Conservation (phyloP, 2,329 filamentous ascomycete species). For the Pseudopithomyces chartarum region DNA sequence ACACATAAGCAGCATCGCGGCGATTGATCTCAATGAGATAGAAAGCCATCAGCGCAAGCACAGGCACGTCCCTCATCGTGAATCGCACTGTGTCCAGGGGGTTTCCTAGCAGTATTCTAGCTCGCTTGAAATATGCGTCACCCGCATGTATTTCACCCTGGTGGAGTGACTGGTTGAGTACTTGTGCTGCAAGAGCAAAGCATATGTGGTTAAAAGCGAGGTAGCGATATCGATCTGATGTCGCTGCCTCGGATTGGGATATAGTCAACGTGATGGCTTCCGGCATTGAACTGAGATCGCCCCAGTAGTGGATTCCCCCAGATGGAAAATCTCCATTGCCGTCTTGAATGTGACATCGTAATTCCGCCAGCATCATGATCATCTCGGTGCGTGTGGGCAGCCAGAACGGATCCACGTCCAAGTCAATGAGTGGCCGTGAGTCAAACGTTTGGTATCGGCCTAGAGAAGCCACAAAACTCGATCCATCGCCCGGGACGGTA, state of each 20-base stretch:
- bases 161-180: slow-evolving; percentile 18
- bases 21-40: slow-evolving; percentile 37
- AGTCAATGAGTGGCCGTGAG: slow-evolving; percentile 30
- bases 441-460: slow-evolving; percentile 36
- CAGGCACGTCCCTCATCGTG: slow-evolving; percentile 28
- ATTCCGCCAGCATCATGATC: slow-evolving; percentile 24
- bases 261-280: slow-evolving; percentile 14
- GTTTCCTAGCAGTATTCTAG: slow-evolving; percentile 30
- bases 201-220: slow-evolving; percentile 33
- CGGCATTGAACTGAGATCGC: slow-evolving; percentile 24
- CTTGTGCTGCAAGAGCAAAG: slow-evolving; percentile 28
- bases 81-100: slow-evolving; percentile 32
- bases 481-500: slow-evolving; percentile 17
- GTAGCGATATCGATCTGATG: slow-evolving; percentile 21
- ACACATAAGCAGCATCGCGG: slow-evolving; percentile 32
- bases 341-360: slow-evolving; percentile 30
- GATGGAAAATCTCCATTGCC: slow-evolving; percentile 27
- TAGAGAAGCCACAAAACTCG: slow-evolving; percentile 25
- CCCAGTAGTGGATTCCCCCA: slow-evolving; percentile 34
- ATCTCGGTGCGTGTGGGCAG: slow-evolving; percentile 26
- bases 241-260: slow-evolving; percentile 22
- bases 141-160: slow-evolving; percentile 23
- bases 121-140: slow-evolving; percentile 32
- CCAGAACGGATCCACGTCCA: slow-evolving; percentile 31
- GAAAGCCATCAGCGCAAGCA: slow-evolving; percentile 31